A percentile compares a stretch with the other conserved stretches of the same genome.
Evolutionary conservation across 768 basidiomycete species (phyloP).

Genomic region (Boletus pseudopeckii): DNA sequence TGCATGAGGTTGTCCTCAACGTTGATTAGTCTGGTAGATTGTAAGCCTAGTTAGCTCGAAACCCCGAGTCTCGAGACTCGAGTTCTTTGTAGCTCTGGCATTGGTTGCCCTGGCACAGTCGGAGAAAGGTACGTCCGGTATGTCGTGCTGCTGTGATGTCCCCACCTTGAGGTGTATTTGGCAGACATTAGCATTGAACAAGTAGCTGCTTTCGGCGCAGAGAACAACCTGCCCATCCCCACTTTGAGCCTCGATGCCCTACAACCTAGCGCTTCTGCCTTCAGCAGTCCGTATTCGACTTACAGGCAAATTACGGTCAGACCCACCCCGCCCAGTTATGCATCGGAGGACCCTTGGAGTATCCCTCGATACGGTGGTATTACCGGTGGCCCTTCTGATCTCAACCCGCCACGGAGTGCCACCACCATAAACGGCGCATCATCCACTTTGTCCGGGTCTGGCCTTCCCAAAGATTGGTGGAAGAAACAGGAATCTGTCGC

Average conservation of each 20-base stretch:
- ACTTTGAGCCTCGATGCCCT: slow-evolving; percentile 60
- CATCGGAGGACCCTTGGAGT: slow-evolving; percentile 71
- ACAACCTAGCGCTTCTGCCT: slow-evolving; percentile 50
- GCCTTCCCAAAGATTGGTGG: slow-evolving; percentile 84
- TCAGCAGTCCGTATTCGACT: slow-evolving; percentile 37
- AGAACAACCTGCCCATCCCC: slow-evolving; percentile 77
- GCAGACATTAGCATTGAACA: slow-evolving; percentile 80
- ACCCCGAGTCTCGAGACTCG: slow-evolving; percentile 77
- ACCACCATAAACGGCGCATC: slow-evolving; percentile 41
- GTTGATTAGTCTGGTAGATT: slow-evolving; percentile 50
- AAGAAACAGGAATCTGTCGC: slow-evolving; percentile 70
- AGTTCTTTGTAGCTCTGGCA: slow-evolving; percentile 89
- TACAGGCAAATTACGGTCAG: slow-evolving; percentile 47
- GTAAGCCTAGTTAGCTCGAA: slow-evolving; percentile 84
- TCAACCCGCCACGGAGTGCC: slow-evolving; percentile 20
- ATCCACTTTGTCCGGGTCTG: slow-evolving; percentile 66
- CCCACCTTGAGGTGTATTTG: background rate
- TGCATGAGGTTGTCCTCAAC: background rate
- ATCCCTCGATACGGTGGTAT: slow-evolving; percentile 32
- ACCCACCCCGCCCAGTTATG: slow-evolving; percentile 47
- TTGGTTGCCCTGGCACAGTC: slow-evolving; percentile 84
- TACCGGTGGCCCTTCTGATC: slow-evolving; percentile 32
- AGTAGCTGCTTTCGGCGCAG: slow-evolving; percentile 70
- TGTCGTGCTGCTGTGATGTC: background rate
- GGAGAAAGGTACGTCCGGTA: slow-evolving; percentile 55